Base-by-base conservation (phyloP, 1,284 basidiomycete genomes). In the Boletellus deceptivus region DNA sequence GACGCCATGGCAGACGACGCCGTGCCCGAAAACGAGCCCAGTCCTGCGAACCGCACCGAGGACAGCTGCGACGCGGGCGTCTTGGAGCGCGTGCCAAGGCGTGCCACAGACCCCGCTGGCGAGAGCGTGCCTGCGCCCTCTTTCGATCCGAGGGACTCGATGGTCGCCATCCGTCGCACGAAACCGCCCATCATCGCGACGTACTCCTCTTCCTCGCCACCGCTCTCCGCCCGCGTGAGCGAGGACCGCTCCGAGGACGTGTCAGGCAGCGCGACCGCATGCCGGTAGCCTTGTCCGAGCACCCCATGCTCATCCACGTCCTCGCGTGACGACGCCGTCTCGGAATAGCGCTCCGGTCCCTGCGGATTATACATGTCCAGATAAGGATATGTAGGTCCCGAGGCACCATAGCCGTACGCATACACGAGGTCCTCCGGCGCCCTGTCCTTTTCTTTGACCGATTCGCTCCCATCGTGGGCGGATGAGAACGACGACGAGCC, bases 151-250 rank as follows among this genome's bases (percentile, higher is more conserved):
- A 88, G 73, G 37, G 79, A 82, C 62, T 88, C 84, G 56, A 89
- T 89, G n/a, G 86, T 89, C 31, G 85, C 81, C 85, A 89, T 87
- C 29, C 86, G 82, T 47, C 77, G 75, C 45, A 89, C 75, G 55
- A 74, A 77, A 20, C 77, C 72, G 46, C 85, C 84, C 45, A 88
- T 69, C 46, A 89, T 74, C 17, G 74, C 74, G 18, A 87, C 69
- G 52, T 76, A 75, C 49, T 69, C 72, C 42, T 81, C 79, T 49
- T 69, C 72, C 42, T 81, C 79, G 39, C 46, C 46, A 8, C 53
- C 70, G 60, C 50, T 77, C 16, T 22, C 55, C 13, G 48, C 52
- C n/a, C 13, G 20, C 25, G 51, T 50, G 14, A 14, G 44, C 42
- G 48, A 59, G 27, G 57, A 58, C 52, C 52, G 49, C 35, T 59